A percentile compares a stretch with the other conserved stretches of the same genome.
Evolutionary conservation across 768 basidiomycete species (phyloP).

Genomic region (Rhizopogon sp.): DNA sequence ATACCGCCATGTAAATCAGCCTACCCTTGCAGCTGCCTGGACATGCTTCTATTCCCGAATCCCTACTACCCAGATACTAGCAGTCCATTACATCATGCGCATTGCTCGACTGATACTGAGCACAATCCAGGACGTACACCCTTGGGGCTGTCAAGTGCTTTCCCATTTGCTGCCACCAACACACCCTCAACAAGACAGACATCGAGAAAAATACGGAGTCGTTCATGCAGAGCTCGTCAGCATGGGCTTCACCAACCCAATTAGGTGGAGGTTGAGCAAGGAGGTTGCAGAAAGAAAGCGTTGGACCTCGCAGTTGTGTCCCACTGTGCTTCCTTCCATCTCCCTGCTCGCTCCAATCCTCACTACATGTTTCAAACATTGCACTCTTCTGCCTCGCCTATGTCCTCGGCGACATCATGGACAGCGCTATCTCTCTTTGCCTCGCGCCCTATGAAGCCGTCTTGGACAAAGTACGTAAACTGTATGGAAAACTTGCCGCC

Average conservation of each 20-base stretch:
- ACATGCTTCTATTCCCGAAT: too few species aligned
- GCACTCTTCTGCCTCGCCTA: constrained; percentile 73
- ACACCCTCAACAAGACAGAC: constrained; percentile 67
- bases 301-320: constrained; percentile 73
- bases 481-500: constrained; percentile 73
- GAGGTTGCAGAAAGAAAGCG: constrained; percentile 71
- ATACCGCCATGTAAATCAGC: constrained; percentile 70
- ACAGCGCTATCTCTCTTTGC: constrained; percentile 74
- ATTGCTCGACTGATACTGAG: constrained; percentile 56
- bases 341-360: constrained; percentile 42
- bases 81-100: constrained; percentile 38
- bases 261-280: constrained; percentile 65
- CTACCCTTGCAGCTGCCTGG: constrained; percentile 39
- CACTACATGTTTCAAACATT: constrained; percentile 69
- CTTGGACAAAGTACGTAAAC: constrained; percentile 59
- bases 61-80: too few species aligned
- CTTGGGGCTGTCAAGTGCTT: constrained; percentile 75
- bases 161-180: constrained; percentile 65
- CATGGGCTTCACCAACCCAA: constrained; percentile 77
- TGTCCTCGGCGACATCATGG: constrained; percentile 81
- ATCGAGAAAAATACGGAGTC: constrained; percentile 74
- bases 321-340: constrained; percentile 68
- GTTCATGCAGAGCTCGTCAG: constrained; percentile 68
- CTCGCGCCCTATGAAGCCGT: constrained; percentile 71
- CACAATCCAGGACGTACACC: constrained; percentile 55